Base-by-base conservation (phyloP, 2,329 filamentous ascomycete genomes). In the Penicillium sp. region DNA sequence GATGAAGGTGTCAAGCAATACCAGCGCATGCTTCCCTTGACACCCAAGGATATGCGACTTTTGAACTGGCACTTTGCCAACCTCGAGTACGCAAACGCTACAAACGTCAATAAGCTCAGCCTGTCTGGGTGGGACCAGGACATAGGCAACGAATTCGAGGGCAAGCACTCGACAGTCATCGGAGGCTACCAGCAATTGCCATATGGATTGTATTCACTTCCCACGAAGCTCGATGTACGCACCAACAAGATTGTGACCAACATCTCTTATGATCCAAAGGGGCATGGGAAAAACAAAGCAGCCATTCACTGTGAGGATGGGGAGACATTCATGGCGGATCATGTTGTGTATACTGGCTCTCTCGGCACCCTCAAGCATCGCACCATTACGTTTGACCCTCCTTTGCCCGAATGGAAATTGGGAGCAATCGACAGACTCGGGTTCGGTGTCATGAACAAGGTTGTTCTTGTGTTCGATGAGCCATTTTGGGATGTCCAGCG, bases 51-150 rank as follows among this genome's bases (percentile, higher is more conserved):
- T 63, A 85, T 95, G 70, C 83, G 93, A 40, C 77, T 98, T 13
- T 80, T 97, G 63, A 98, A 96, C 65, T 98, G 93, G 93, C 95
- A 98, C 70, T 87, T 96, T 68, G 95, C 95, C 57, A 98, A 98
- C 65, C 79, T 98, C 12, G 93, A 98, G 70, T 98, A 98, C 66
- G 95, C 92, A 55, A 98, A 97, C 68, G 93, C 93, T 1, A 88
- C 85, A 1, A 95, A 90, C 57, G 83, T 95, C 47, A 85, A 87
- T 57, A 86, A 87, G 55, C 80, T 98, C 15, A 97, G 92, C 68
- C 81, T 98, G 12, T 83, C 86, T 6, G 86, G 91, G 0, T 97
- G 95, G 89, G 95, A 98, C 69, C 90, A 98, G 62, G 95, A 98
- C 65, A 90, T 91, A 43, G 93, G 93, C 0, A 96, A 98, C 61